A percentile compares a stretch with the other conserved stretches of the same genome.
Conservation (phyloP, 305 asterid species). For the Plantago lanceolata region DNA sequence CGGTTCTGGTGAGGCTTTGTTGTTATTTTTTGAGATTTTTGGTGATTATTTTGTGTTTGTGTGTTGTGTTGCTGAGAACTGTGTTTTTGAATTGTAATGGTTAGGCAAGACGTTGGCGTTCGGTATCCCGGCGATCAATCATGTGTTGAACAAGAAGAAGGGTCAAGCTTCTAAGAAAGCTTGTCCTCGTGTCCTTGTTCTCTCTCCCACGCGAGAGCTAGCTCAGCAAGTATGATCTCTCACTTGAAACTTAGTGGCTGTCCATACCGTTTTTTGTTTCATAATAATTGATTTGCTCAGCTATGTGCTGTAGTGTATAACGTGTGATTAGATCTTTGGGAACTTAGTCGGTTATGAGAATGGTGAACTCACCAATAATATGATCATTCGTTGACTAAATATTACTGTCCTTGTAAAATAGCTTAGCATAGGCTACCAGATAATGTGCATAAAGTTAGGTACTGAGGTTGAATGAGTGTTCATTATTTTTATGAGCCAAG, state of each 20-base stretch:
- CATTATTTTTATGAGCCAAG: neutral
- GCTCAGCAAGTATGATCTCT: slow-evolving; percentile 79
- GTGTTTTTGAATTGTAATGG: slow-evolving; percentile 20
- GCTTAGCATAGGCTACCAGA: no score
- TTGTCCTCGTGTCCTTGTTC: slow-evolving; percentile 73
- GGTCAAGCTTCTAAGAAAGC: slow-evolving; percentile 38
- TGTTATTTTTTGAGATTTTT: neutral
- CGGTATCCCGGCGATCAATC: slow-evolving; percentile 93
- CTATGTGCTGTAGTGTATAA: neutral
- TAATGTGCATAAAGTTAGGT: no score
- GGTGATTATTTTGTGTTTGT: neutral
- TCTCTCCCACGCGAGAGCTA: slow-evolving; percentile 92
- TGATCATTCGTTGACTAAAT: no score
- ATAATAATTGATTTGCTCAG: neutral
- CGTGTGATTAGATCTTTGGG: slow-evolving; percentile 6
- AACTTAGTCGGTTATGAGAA: neutral
- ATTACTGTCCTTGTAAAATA: no score
- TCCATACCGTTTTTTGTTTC: neutral
- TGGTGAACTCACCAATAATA: no score
- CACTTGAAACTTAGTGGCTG: neutral
- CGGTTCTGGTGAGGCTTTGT: slow-evolving; percentile 64
- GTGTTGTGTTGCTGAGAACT: neutral
- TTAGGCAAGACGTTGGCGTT: slow-evolving; percentile 92
- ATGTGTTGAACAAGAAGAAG: slow-evolving; percentile 56
- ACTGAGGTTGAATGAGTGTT: no score